Evolutionary conservation across 139 green algal species (phyloP).

Genomic region (Nannochloris sp.): DNA sequence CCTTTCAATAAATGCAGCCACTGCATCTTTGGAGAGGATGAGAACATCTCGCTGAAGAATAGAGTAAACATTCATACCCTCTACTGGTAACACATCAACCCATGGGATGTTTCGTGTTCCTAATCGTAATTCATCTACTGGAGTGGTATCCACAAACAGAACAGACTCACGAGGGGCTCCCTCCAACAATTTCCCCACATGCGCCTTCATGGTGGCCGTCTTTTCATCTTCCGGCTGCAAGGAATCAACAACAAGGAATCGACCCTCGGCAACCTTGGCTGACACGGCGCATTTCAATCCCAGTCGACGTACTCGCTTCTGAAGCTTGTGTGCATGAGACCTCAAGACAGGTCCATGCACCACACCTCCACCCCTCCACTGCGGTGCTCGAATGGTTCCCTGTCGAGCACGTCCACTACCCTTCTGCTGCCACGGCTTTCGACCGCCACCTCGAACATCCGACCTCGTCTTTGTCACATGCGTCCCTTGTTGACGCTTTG

Average conservation of each 20-base stretch:
- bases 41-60: conserved; percentile 72
- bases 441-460: conserved; percentile 59
- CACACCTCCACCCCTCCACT: conserved; percentile 70
- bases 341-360: conserved; percentile 64
- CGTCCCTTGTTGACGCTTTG: conserved; percentile 75
- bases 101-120: conserved; percentile 50
- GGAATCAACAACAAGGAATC: conserved; percentile 65
- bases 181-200: conserved; percentile 35
- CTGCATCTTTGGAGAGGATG: conserved; percentile 52
- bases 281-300: conserved; percentile 79
- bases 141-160: conserved; percentile 40
- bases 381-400: conserved; percentile 53
- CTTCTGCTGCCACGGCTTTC: conserved; percentile 59
- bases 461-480: conserved; percentile 64
- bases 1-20: conserved; percentile 36
- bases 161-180: conserved; percentile 33
- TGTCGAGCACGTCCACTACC: conserved; percentile 48
- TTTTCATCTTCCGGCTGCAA: conserved; percentile 32
- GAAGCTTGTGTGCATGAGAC: conserved; percentile 62
- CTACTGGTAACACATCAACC: conserved; percentile 51
- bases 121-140: conserved; percentile 26
- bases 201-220: conserved; percentile 30
- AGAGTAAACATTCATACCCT: conserved; percentile 77
- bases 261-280: conserved; percentile 62
- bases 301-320: conserved; percentile 63